Evolutionary conservation across 1,139 yeast species (phyloP), one percentile per base, ranked within the genome.

Genomic region (Geotrichum klebahnii): DNA sequence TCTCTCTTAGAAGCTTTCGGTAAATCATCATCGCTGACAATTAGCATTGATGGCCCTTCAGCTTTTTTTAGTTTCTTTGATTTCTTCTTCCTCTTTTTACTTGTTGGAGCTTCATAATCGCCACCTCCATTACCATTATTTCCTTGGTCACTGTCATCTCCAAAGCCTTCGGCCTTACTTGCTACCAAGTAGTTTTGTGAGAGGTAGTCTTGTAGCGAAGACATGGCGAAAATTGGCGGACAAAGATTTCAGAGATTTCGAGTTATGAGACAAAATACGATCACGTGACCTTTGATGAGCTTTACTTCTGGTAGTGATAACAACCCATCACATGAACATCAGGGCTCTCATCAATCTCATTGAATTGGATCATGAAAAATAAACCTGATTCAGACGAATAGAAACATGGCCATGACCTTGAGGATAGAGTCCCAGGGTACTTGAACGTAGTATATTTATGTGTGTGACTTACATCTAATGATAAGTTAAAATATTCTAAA

Each of bases 181-280:
- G 56, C 59, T 8, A 65, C 57, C 9, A 67, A 58, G 39, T 79
- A 78, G 53, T 76, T 76, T 55, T 76, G 73, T 14, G 77, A 70
- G 38, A 80, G 66, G 56, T 80, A 80, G 46, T 76, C 80, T 24
- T 81, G 74, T 32, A 79, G 64, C 2, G 81, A 74, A 78, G 74
- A 71, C 17, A 38, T 39, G 20, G n/a, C 20, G 35, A n/a, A n/a
- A n/a, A n/a, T 8, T 12, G 37, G 9, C n/a, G 20, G 20, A n/a
- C 8, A 34, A 8, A 34, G 8, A 19, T 36, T 36, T 10, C 12
- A 26, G 29, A 26, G 29, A 26, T 26, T n/a, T n/a, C n/a, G n/a
- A n/a, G n/a, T n/a, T n/a, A n/a, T n/a, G n/a, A n/a, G n/a, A n/a
- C n/a, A n/a, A n/a, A n/a, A n/a, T n/a, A n/a, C 10, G 10, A 6